A percentile compares a stretch with the other conserved stretches of the same genome.
phyloP scores from a whole-genome alignment of 2,329 filamentous ascomycete species.

The Alternaria hordeiaustralica region DNA sequence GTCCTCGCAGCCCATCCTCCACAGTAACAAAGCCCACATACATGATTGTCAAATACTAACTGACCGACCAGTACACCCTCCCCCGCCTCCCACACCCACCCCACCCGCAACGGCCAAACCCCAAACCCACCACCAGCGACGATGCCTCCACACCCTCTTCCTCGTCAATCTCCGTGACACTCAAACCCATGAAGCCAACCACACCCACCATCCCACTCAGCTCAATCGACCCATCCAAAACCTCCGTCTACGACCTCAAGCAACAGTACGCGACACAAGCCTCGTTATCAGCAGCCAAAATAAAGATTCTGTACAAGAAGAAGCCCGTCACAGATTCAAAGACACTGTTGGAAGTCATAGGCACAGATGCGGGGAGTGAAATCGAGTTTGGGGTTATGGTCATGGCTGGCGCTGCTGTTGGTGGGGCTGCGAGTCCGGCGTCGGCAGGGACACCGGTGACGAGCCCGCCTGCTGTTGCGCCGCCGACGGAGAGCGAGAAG shows the following conservation, averaged over 20 bases:
- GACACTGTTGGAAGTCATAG: constrained; percentile 74
- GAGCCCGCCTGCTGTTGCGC: constrained; percentile 57
- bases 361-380: constrained; percentile 58
- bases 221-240: constrained; percentile 66
- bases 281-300: constrained; percentile 68
- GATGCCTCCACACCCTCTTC: constrained; percentile 26
- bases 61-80: constrained; percentile 70
- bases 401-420: constrained; percentile 65
- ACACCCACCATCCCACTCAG: constrained; percentile 72
- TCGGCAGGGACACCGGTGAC: constrained; percentile 53
- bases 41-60: no score
- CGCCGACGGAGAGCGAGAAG: constrained; percentile 60
- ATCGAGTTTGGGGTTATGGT: constrained; percentile 90
- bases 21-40: no score
- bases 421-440: constrained; percentile 45
- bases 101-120: constrained; percentile 56
- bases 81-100: constrained; percentile 67
- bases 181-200: constrained; percentile 72
- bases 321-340: constrained; percentile 83
- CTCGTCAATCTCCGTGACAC: constrained; percentile 61
- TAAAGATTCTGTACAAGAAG: constrained; percentile 85
- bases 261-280: constrained; percentile 68
- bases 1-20: constrained; percentile 37
- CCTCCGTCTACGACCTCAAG: constrained; percentile 82
- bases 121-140: constrained; percentile 55